Evolutionary conservation across 139 green algal species (phyloP).

Genomic region (Ettlia oleoabundans): DNA sequence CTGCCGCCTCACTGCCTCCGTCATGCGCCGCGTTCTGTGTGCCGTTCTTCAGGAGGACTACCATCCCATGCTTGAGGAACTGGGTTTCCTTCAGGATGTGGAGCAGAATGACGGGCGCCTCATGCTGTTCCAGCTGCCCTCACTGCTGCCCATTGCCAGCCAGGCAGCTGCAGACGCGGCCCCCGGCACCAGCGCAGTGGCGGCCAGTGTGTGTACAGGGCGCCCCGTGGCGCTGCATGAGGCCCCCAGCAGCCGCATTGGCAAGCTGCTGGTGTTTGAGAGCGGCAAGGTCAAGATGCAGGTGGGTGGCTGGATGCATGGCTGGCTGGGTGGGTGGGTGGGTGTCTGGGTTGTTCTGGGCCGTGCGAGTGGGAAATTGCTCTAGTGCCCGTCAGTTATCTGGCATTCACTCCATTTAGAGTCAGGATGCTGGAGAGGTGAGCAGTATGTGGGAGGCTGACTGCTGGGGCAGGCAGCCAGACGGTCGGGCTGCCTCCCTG

Average conservation of each 20-base stretch:
- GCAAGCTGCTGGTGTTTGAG: constrained; percentile 51
- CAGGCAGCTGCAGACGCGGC: not conserved
- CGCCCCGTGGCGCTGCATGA: constrained; percentile 17
- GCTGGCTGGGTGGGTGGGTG: too few species aligned
- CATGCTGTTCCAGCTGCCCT: constrained; percentile 70
- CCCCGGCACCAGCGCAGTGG: not conserved
- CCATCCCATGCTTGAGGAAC: constrained; percentile 49
- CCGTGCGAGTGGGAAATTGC: too few species aligned
- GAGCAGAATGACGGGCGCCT: constrained; percentile 47
- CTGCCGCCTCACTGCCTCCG: not conserved
- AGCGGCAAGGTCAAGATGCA: constrained; percentile 78
- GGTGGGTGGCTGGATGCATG: constrained; percentile 50
- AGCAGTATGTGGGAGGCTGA: not conserved
- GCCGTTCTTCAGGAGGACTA: constrained; percentile 43
- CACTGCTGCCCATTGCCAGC: constrained; percentile 49
- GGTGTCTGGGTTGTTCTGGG: not conserved
- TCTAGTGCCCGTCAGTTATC: too few species aligned
- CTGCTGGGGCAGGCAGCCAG: not conserved
- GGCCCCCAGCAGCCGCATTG: constrained; percentile 9
- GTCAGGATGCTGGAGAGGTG: not conserved
- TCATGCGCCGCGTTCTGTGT: not conserved
- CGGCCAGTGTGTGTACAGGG: not conserved
- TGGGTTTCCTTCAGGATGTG: constrained; percentile 32
- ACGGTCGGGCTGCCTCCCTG: too few species aligned
- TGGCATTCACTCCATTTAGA: too few species aligned